Percentiles rank a stretch among this genome's conserved stretches.
These are phyloP conservation scores for Arthroderma uncinatum DNA, from an alignment of 2,329 filamentous ascomycete species.

Conservation along the genomic window DNA sequence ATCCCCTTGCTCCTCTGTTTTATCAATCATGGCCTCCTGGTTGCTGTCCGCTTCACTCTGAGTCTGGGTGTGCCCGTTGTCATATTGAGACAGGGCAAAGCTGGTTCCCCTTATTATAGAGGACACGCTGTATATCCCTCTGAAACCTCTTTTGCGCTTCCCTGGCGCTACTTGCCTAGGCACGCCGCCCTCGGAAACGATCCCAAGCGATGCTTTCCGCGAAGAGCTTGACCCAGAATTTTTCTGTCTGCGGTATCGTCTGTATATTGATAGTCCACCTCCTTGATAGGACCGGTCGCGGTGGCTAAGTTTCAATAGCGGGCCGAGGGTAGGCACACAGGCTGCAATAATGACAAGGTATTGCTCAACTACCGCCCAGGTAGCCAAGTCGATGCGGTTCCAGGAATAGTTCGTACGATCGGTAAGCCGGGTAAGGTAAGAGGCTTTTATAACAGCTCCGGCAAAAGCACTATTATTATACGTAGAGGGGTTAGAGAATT, in stretches of 20 bases:
- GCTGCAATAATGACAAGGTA: slow-evolving; percentile 13
- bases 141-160: not conserved
- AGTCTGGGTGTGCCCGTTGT: not conserved
- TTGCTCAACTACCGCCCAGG: slow-evolving; percentile 10
- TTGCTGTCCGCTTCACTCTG: not conserved
- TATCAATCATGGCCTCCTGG: not conserved
- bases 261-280: not conserved
- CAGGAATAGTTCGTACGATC: slow-evolving; percentile 10
- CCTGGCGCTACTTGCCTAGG: not conserved
- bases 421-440: slow-evolving; percentile 5
- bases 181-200: not conserved
- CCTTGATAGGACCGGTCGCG: not conserved
- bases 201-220: not conserved
- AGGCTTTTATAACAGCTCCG: slow-evolving; percentile 10
- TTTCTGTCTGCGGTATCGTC: not conserved
- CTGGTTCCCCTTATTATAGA: not conserved
- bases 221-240: not conserved
- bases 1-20: not conserved
- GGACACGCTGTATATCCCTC: not conserved
- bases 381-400: slow-evolving; percentile 1
- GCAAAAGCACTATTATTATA: slow-evolving; percentile 4
- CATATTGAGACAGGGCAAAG: not conserved
- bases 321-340: slow-evolving; percentile 11
- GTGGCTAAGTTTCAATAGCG: slow-evolving; percentile 6
- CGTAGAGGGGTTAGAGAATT: not conserved